Evolutionary conservation across 495 filamentous ascomycete species (phyloP), one percentile per base, ranked within the genome.

Genomic region (Staphylotrichum longicolle): DNA sequence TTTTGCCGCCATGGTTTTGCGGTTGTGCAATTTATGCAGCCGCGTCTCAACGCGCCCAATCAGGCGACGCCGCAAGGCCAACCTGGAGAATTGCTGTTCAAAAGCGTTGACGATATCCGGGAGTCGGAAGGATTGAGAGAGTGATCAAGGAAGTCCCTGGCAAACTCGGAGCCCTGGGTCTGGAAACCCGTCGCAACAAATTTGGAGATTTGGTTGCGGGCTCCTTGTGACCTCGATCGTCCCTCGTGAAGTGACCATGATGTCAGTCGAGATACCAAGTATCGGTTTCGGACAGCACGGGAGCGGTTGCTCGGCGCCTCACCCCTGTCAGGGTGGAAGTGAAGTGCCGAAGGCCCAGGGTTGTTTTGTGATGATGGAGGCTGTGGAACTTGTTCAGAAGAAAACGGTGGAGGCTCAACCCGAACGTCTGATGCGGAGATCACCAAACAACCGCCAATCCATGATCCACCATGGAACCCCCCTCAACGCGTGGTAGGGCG

Each of bases 391-490:
- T 27, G 20, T 27, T 27, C 20, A 27, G 20, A 27, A 27, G 20
- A 27, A 27, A 1, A 1, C 20, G 20, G 20, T 27, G 20, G 20
- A 27, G 20, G 20, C 20, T 27, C 20, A 39, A 39, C 37, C 37
- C 6, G 10, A 39, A 2, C 2, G 37, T 45, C 12, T 11, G 14
- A 11, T 45, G 42, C 14, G 14, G 14, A 45, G 14, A 45, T 11
- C 42, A n/a, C 14, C 42, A 45, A 12, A 42, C 7, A 12, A 11
- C 35, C 41, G 7, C n/a, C 14, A 32, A 45, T 49, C 44, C 47
- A 59, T 59, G 57, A 59, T 44, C 51, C 57, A 57, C 54, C 53
- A 55, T 32, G n/a, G 44, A n/a, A 20, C 11, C 40, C 53, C 53
- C 20, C 20, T 27, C 20, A 32, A 35, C 41, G 30, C 37, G 54